Evolutionary conservation across 2,329 filamentous ascomycete species (phyloP), one percentile per base, ranked within the genome.

Genomic region (Hypoxylon rubiginosum): DNA sequence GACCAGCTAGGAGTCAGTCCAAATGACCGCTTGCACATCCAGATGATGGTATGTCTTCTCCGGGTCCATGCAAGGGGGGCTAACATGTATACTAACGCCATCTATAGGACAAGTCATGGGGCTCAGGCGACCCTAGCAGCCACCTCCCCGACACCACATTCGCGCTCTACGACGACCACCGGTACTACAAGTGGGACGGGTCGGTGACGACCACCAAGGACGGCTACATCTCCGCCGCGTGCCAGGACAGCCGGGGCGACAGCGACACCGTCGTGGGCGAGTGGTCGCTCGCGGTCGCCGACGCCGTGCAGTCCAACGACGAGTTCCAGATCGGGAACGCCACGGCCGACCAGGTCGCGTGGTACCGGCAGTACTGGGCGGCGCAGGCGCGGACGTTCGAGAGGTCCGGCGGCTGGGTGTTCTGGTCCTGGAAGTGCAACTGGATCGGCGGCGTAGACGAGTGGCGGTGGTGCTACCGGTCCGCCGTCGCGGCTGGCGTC

Each of bases 351-450:
- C 80, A 85, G 59, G 72, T 75, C 57, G 77, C 74, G 1, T 90
- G 88, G 75, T 90, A 90, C 74, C 76, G 70, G 50, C 76, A 81
- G 48, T 90, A 83, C 81, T 90, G 86, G 76, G 83, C 84, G 0
- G 86, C 86, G 0, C 87, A 89, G 75, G 81, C 84, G 0, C 79
- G 82, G 48, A 77, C 82, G 0, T 90, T 88, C 70, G 87, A 90
- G 77, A 81, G 80, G 60, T 67, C 78, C 1, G 78, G 79, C 7
- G 86, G 86, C 0, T 89, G 86, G 86, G 74, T 86, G 2, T 90
- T 88, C 71, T 90, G 88, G 87, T 82, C 82, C 0, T 90, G 87
- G 87, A 90, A 89, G 76, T 74, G 71, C 49, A 71, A 74, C 51
- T 73, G 67, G 66, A 74, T 75, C 56, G 66, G 61, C 1, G 86